Conservation (phyloP, 2,329 filamentous ascomycete species). For the Trichophyton mentagrophytes region DNA sequence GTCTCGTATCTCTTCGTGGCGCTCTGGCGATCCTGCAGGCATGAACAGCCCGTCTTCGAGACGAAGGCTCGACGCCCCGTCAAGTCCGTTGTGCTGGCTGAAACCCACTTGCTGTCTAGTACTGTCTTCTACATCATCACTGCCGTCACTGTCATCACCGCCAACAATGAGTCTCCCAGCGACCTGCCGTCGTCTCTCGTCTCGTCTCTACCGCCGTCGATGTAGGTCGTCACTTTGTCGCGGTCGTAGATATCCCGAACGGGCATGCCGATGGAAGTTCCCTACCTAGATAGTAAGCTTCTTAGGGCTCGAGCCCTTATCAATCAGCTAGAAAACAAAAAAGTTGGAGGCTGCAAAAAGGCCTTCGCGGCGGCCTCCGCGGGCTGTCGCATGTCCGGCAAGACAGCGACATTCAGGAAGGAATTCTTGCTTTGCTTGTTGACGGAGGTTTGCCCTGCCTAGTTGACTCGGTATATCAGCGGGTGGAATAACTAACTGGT, state of each 20-base stretch:
- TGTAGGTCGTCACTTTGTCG: neutral
- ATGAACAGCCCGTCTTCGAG: neutral
- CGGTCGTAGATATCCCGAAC: neutral
- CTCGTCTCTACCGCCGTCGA: neutral
- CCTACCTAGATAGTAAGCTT: neutral
- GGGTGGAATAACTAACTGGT: too few species aligned
- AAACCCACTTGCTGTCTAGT: neutral
- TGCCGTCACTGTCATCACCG: neutral
- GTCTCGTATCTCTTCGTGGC: neutral
- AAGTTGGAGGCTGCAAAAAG: neutral
- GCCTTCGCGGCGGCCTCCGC: neutral
- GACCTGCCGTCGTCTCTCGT: neutral
- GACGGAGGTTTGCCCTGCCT: too few species aligned
- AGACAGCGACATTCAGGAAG: neutral
- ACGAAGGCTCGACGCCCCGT: neutral
- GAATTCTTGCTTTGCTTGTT: neutral
- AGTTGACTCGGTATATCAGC: too few species aligned
- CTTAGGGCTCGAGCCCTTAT: constrained; percentile 4
- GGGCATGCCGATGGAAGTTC: neutral
- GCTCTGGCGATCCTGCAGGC: neutral
- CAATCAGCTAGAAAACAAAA: constrained; percentile 3
- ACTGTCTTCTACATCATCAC: neutral
- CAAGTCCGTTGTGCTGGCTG: neutral
- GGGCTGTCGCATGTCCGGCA: neutral
- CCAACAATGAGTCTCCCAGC: neutral